Evolutionary conservation across 176 grass and related monocot species (phyloP), one percentile per base, ranked within the genome.

Genomic region (Aegilops speltoides): DNA sequence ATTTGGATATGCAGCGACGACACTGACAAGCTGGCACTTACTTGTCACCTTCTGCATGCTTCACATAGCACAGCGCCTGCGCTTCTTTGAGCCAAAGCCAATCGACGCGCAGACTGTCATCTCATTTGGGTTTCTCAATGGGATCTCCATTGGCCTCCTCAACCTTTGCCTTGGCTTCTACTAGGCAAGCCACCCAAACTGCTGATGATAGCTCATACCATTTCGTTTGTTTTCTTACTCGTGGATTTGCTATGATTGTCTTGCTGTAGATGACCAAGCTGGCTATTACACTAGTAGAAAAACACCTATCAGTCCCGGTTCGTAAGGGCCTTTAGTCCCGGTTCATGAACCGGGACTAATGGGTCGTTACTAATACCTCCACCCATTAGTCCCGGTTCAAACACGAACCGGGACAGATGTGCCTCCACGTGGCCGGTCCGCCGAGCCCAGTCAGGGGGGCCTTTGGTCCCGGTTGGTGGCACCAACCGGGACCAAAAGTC

Each of bases 101-200:
- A 98, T 98, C 6, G 94, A 94, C 59, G 45, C 85, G 0, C 85
- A 76, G 84, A 98, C 97, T 0, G 90, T 96, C 40, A 68, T 96
- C 88, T 89, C 95, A 31, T 98, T 98, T 20, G 96, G 96, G 0
- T 6, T 98, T 46, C 93, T 98, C 24, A 98, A 98, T 34, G 96
- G 96, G 10, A 94, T 88, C 73, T 96, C 92, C 78, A 94, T 98
- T 75, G 96, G 93, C 33, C 92, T 98, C 82, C 96, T 98, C 56
- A 98, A 98, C 70, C 96, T 98, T 25, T 96, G 93, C 71, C 96
- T 98, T 16, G 96, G 93, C 34, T 98, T 98, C 87, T 98, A 98
- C 62, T 92, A 98, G 93, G 96, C 86, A 83, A 87, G 81, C 65
- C 15, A 43, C 41, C 41, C 29, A 54, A 14, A 2, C 23, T 52